phyloP scores from a whole-genome alignment of 441 rosid genomes.

The Gossypium lobatum region DNA sequence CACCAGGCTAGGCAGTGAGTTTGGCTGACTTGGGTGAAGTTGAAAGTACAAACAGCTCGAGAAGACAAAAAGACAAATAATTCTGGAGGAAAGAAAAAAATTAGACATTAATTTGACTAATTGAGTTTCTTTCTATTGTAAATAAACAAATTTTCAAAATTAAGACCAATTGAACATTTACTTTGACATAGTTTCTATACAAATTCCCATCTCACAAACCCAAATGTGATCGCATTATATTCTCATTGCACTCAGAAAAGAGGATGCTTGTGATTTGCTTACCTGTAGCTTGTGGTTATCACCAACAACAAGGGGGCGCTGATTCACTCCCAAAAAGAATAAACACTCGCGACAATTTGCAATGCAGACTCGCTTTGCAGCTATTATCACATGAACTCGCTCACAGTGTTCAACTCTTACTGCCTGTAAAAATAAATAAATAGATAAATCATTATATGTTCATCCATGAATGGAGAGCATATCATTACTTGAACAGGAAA shows the following conservation, averaged over 20 bases:
- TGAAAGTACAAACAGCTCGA: background rate
- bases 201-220: background rate
- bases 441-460: conserved; percentile 7
- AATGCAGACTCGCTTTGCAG: conserved; percentile 82
- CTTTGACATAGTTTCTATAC: background rate
- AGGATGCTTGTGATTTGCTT: conserved; percentile 12
- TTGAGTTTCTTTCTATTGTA: background rate
- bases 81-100: background rate
- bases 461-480: background rate
- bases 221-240: background rate
- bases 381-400: conserved; percentile 88
- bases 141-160: background rate
- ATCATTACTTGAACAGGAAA: background rate
- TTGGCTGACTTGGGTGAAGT: background rate
- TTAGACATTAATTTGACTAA: background rate
- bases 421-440: conserved; percentile 41
- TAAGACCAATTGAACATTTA: background rate
- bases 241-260: background rate
- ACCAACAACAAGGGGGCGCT: conserved; percentile 88
- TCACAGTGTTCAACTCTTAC: conserved; percentile 95
- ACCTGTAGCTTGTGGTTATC: conserved; percentile 99
- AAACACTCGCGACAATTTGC: conserved; percentile 98
- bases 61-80: background rate
- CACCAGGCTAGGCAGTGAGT: background rate
- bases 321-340: conserved; percentile 95